Base-by-base conservation (phyloP, 2,329 filamentous ascomycete genomes). In the Diplocarpon mali region DNA sequence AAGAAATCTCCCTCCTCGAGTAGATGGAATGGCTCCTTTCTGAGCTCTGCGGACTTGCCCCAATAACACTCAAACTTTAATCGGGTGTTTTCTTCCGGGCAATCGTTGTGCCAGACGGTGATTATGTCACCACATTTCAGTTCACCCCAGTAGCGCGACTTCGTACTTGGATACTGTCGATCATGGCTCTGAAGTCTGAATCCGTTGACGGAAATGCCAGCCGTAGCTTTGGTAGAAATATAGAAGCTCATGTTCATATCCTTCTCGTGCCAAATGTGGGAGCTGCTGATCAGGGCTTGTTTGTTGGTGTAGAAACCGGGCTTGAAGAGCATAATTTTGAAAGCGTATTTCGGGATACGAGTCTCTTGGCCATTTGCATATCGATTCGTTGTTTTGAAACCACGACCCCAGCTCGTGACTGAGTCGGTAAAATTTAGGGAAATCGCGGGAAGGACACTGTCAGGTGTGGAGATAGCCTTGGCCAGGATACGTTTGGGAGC, bases 71-170 rank as follows among this genome's bases (percentile, higher is more conserved):
- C 58, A 32, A 62, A 62, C 29, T 47, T 44, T 16, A 60, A 56
- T 15, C 47, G 51, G 10, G 51, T 53, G 30, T 47, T 37, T 34
- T 45, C 17, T 11, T 43, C 39, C 0, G 38, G 46, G 30, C 59
- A 64, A 35, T 68, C 64, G 11, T 68, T 64, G 35, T 76, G 69
- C 71, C 80, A 93, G 6, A 94, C 75, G 2, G 78, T 76, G 38
- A 95, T 74, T 17, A 78, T 69, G 60, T 95, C 90, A 1, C 85
- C 86, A 29, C 83, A 77, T 59, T 87, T 76, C 12, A 95, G 63
- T 44, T 78, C 76, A 20, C 83, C 78, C 78, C 78, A 83, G 58
- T 72, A 64, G 16, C 66, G 65, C 12, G 67, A 69, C 9, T 70
- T 68, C 9, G 67, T 67, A 20, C 68, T 65, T 2, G 72, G 70